A percentile compares a stretch with the other conserved stretches of the same genome.
phyloP scores from a whole-genome alignment of 768 basidiomycete genomes.

The Mrakia hoshinonis region DNA sequence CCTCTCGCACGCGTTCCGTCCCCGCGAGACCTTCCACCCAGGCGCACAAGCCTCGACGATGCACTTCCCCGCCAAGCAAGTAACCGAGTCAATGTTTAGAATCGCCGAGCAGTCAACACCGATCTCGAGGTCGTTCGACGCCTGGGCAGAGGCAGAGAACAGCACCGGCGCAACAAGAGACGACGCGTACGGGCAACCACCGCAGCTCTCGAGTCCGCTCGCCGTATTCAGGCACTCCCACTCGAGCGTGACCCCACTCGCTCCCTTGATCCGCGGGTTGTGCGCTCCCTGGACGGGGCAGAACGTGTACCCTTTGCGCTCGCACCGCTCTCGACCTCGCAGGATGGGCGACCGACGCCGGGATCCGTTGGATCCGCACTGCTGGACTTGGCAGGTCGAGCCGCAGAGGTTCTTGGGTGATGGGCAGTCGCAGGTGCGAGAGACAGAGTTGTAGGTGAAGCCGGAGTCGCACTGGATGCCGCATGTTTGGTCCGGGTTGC shows the following conservation, averaged over 20 bases:
- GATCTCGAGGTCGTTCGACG: neutral
- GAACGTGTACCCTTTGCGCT: neutral
- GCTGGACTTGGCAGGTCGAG: neutral
- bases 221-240: neutral
- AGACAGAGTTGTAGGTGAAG: no score
- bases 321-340: slow-evolving; percentile 1
- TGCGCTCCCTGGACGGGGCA: neutral
- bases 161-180: neutral
- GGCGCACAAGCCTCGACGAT: slow-evolving; percentile 7
- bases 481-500: no score
- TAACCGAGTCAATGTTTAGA: slow-evolving; percentile 4
- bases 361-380: neutral
- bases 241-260: no score
- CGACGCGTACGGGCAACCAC: neutral
- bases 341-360: neutral
- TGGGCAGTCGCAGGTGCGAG: neutral
- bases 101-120: slow-evolving; percentile 21
- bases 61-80: neutral
- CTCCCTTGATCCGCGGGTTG: neutral
- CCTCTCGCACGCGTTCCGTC: neutral
- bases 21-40: neutral
- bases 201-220: neutral
- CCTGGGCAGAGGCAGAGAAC: neutral
- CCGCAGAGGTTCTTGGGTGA: neutral
- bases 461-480: no score